A percentile compares a stretch with the other conserved stretches of the same genome.
phyloP scores from a whole-genome alignment of 2,329 filamentous ascomycete species.

The Ophiognomonia clavigignenti-juglandacearum region DNA sequence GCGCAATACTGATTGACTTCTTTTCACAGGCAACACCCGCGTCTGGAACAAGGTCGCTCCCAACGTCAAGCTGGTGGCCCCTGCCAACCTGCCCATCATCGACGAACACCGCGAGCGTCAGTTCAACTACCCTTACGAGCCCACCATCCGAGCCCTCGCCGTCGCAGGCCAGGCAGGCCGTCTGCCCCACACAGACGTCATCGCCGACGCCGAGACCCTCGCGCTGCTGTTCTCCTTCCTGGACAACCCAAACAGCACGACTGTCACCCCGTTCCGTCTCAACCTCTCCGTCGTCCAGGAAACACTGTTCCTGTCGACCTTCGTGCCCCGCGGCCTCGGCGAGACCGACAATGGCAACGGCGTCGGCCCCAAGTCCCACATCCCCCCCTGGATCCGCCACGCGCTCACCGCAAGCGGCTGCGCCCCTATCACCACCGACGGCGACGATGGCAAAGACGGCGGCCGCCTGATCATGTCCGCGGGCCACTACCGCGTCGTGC shows the following conservation, averaged over 20 bases:
- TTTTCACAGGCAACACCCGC: slow-evolving; percentile 4
- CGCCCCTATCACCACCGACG: background rate
- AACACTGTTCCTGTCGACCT: slow-evolving; percentile 7
- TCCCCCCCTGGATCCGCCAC: background rate
- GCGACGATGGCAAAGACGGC: background rate
- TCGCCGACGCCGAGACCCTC: slow-evolving; percentile 8
- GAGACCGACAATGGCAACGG: background rate
- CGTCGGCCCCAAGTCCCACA: background rate
- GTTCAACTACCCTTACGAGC: slow-evolving; percentile 8
- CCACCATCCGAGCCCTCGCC: slow-evolving; percentile 10
- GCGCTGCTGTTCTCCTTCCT: slow-evolving; percentile 5
- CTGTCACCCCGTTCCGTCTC: slow-evolving; percentile 5
- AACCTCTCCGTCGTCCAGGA: slow-evolving; percentile 8
- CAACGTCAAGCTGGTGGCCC: background rate
- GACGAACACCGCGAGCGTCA: slow-evolving; percentile 7
- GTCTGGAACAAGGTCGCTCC: slow-evolving; percentile 2
- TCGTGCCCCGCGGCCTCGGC: slow-evolving; percentile 4
- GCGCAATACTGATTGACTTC: background rate
- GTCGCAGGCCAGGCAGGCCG: too few relatives aligned
- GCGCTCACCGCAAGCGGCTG: background rate
- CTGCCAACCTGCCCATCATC: background rate
- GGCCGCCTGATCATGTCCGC: background rate
- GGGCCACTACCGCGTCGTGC: slow-evolving; percentile 8
- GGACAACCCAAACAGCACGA: background rate
- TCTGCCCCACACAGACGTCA: slow-evolving; percentile 1